phyloP scores from a whole-genome alignment of 768 basidiomycete species.

The Tylopilus vinaceipallidus region DNA sequence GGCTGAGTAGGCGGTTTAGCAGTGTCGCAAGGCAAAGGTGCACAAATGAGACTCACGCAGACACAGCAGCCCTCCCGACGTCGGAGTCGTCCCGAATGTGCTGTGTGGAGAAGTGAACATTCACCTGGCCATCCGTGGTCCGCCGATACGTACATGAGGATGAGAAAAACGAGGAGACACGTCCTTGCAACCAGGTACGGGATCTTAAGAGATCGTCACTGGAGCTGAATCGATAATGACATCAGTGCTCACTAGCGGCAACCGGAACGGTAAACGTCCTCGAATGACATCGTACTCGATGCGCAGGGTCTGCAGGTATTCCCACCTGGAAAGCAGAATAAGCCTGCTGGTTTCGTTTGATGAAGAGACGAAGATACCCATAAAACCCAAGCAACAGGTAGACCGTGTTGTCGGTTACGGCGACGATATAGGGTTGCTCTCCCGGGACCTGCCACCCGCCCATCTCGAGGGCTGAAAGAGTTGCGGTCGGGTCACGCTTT shows the following conservation, averaged over 20 bases:
- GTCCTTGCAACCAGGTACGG: conserved; percentile 22
- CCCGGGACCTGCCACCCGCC: background rate
- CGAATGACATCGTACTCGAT: conserved; percentile 18
- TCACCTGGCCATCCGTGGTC: background rate
- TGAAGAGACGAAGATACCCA: conserved; percentile 12
- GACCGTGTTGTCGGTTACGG: background rate
- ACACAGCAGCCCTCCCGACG: background rate
- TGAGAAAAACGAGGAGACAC: conserved; percentile 8
- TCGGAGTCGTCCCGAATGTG: background rate
- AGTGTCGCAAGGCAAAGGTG: background rate
- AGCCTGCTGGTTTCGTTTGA: background rate
- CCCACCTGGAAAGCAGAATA: conserved; percentile 17
- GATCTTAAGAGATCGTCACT: conserved; percentile 7
- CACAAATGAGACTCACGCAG: conserved; percentile 13
- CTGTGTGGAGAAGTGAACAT: conserved; percentile 3
- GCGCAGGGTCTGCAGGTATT: conserved; percentile 14
- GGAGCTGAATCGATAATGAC: background rate
- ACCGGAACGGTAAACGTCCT: conserved; percentile 15
- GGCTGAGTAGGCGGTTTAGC: conserved; percentile 9
- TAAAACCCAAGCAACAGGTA: conserved; percentile 18
- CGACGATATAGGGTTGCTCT: background rate
- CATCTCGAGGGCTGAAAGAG: background rate
- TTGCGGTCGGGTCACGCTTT: background rate
- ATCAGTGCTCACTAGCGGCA: conserved; percentile 17
- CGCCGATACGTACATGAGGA: conserved; percentile 9